Evolutionary conservation across 495 filamentous ascomycete genomes (phyloP), one percentile per base, ranked within the genome.

Genomic region (Acidiella bohemica): DNA sequence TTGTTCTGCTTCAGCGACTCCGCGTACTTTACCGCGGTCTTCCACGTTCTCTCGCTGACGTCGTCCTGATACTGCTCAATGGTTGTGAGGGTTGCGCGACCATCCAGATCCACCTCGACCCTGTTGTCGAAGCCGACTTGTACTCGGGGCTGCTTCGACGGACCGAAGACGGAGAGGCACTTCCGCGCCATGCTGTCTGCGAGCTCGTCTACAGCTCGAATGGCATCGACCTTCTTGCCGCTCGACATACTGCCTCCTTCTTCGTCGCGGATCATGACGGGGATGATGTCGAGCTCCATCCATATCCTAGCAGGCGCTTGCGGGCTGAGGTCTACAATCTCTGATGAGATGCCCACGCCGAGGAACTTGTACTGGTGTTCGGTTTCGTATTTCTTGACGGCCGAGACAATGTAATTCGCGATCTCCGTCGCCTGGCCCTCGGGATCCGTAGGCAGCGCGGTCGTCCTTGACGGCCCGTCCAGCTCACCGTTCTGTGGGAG

Each of bases 121-220:
- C 71, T 54, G 33, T 83, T 81, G 33, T 73, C 64, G 44, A 70
- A 80, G 18, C 79, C 82, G 20, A 90, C 78, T 41, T 84, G 72
- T 20, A 85, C 59, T n/a, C 80, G 66, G 9, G 83, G 83, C 32
- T 72, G 67, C 11, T 80, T 67, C 13, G 71, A 76, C 6, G 84
- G 84, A 4, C 84, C 84, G 52, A 88, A 92, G 37, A 78, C 63
- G 76, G 77, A 71, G 30, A 84, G 70, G 53, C 80, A 84, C 64
- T 87, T 88, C 21, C 84, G 69, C 2, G 76, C 78, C 73, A 88
- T 82, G 0, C 81, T 81, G 52, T 93, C 84, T 2, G 84, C 82
- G 57, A 88, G 80, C 53, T 93, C 84, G 46, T 87, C 84, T 10
- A 84, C 68, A 26, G 68, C 58, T 47, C 72, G 75, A 5, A 59